These are phyloP conservation scores for Amanita jacksonii DNA, from an alignment of 768 basidiomycete genomes.

Conservation along the genomic window DNA sequence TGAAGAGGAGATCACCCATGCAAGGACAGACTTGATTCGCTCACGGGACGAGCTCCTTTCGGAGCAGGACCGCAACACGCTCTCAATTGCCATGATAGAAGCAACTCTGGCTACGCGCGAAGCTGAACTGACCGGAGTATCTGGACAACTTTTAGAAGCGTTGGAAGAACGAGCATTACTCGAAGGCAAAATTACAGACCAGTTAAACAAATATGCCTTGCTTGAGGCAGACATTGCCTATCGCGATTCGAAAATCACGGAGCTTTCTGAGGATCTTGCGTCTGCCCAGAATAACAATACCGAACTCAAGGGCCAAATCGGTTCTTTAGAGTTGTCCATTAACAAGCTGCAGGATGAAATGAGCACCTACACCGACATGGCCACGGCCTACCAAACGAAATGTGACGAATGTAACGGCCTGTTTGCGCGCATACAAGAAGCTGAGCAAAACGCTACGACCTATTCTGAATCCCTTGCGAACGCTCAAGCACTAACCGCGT, in stretches of 20 bases:
- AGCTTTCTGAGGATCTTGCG: constrained; percentile 4
- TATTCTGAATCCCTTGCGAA: too few species aligned
- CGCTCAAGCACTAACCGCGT: neutral
- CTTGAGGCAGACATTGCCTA: neutral
- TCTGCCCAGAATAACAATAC: neutral
- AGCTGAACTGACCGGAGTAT: constrained; percentile 2
- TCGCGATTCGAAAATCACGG: constrained; percentile 4
- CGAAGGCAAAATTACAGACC: neutral
- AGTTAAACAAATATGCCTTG: neutral
- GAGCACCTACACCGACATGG: too few species aligned
- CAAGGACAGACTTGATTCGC: neutral
- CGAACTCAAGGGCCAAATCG: neutral
- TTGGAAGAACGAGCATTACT: neutral
- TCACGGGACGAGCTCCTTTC: neutral
- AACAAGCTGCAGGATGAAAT: too few species aligned
- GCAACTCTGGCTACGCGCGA: neutral
- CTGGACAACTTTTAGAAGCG: constrained; percentile 1
- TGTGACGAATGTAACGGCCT: too few species aligned
- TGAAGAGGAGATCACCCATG: neutral
- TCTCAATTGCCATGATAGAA: neutral
- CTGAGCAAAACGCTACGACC: too few species aligned
- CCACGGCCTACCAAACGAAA: too few species aligned
- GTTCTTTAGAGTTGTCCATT: neutral
- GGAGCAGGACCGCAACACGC: neutral
- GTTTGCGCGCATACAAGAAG: too few species aligned